Base-by-base conservation (phyloP, 768 basidiomycete species). In the Peribolospora baueri region DNA sequence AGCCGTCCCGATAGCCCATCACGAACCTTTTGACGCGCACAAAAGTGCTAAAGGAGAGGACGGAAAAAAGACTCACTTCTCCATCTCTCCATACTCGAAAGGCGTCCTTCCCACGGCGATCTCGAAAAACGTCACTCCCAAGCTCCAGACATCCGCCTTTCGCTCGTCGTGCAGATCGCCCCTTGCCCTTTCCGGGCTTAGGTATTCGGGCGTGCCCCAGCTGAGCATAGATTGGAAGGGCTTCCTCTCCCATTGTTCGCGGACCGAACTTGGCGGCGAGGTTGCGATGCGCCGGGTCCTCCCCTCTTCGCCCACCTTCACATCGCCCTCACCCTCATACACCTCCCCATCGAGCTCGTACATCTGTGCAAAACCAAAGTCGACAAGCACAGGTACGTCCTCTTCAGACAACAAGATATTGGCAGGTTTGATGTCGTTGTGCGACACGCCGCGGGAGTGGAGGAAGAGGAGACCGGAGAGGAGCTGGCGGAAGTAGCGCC, bases 331-430 rank as follows among this genome's bases (percentile, higher is more conserved):
- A 43, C 37, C 11, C 9, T 43, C 46, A 42, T 13, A 47, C 39
- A 52, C 46, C 25, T 51, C 50, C 3, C 53, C 43, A 8, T 9
- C 42, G 10, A 61, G 43, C n/a, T 64, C 59, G 64, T 88, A 88
- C 60, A 77, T 77, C 63, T 91, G 84, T 2, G 91, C 86, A 61
- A 97, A 98, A 1, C 93, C 91, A 63, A 93, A 98, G 67, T 97
- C 93, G 43, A 93, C 82, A 3, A 97, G 75, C 3, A 93, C 82
- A 0, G 87, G 70, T 2, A 64, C 51, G 62, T 80, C 80, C 59
- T 79, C 73, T 54, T 70, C 68, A 0, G 83, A 82, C 49, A 98
- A 72, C 2, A 98, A 74, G 61, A 98, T 86, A 64, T 98, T 98
- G 11, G 87, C 84, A 40, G 63, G 86, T 82, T 90, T 91, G 72